phyloP scores from a whole-genome alignment of 305 asterid species.

The Ajuga reptans region DNA sequence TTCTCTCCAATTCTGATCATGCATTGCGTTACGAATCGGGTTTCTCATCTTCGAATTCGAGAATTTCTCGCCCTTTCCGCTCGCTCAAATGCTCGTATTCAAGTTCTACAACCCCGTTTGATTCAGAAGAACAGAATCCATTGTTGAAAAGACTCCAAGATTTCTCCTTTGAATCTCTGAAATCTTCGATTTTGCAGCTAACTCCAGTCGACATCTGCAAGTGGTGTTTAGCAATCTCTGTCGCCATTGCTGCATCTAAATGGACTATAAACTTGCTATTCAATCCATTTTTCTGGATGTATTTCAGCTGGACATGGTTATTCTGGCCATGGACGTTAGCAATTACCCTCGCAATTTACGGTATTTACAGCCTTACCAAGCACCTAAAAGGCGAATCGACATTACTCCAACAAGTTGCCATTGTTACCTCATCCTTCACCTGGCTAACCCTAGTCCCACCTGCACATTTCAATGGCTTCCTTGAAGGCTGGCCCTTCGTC shows the following conservation, averaged over 20 bases:
- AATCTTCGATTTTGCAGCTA: slow-evolving; percentile 37
- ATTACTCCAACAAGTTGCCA: slow-evolving; percentile 47
- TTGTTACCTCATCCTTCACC: slow-evolving; percentile 70
- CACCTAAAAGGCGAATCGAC: slow-evolving; percentile 56
- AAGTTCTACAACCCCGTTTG: slow-evolving; percentile 23
- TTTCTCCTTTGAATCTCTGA: slow-evolving; percentile 49
- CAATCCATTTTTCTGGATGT: slow-evolving; percentile 86
- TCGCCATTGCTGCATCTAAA: slow-evolving; percentile 50
- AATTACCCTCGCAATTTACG: slow-evolving; percentile 43
- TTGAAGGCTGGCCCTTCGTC: slow-evolving; percentile 94
- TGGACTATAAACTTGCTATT: slow-evolving; percentile 44
- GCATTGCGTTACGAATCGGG: slow-evolving; percentile 11
- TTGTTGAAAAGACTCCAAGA: slow-evolving; percentile 19
- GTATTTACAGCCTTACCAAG: slow-evolving; percentile 47
- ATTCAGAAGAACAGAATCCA: slow-evolving; percentile 22
- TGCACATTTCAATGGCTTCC: slow-evolving; percentile 88
- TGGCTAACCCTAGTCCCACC: slow-evolving; percentile 92
- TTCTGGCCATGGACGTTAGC: slow-evolving; percentile 91
- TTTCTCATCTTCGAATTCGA: slow-evolving; percentile 14
- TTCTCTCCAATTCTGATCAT: slow-evolving; percentile 1
- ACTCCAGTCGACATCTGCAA: slow-evolving; percentile 58
- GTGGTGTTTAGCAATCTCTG: slow-evolving; percentile 45
- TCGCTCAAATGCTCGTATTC: slow-evolving; percentile 31
- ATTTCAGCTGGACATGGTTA: slow-evolving; percentile 84
- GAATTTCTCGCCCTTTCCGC: slow-evolving; percentile 18